Percentiles rank a stretch among this genome's conserved stretches.
These are phyloP conservation scores for Syzygium aromaticum DNA, from an alignment of 345 rosid genomes.

Conservation along the genomic window DNA sequence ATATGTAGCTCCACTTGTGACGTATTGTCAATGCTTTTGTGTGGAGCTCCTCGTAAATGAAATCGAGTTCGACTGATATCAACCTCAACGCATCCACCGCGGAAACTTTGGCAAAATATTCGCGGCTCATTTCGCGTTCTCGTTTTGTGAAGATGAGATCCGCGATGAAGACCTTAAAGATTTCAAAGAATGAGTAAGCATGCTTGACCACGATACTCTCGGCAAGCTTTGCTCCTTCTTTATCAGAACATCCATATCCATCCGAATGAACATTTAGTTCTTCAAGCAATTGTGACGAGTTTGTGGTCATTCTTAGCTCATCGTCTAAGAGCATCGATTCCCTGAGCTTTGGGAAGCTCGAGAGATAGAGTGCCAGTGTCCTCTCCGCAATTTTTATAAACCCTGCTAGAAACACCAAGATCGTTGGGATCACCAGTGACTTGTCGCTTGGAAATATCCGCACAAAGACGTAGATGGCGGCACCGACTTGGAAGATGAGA, in stretches of 20 bases:
- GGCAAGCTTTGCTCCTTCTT: fast-evolving
- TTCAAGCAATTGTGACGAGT: fast-evolving
- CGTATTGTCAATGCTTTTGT: not conserved
- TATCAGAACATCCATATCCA: not conserved
- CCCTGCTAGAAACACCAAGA: not conserved
- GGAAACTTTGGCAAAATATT: not conserved
- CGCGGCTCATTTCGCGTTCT: not conserved
- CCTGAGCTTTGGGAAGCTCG: not conserved
- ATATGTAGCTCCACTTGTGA: not conserved
- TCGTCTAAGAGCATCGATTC: not conserved
- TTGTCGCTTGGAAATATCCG: not conserved
- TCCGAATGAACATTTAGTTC: fast-evolving
- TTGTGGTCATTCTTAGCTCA: fast-evolving
- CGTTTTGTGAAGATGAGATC: not conserved
- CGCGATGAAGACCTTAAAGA: not conserved
- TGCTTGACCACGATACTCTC: not conserved
- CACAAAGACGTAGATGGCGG: not conserved
- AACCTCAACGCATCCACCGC: not conserved
- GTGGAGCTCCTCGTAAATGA: not conserved
- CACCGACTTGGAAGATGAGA: not conserved
- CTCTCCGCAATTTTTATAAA: not conserved
- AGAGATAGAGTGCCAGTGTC: not conserved
- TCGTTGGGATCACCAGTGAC: not conserved
- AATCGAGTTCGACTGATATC: not conserved
- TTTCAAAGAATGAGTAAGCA: not conserved